Evolutionary conservation across 805 yeast species (phyloP), one percentile per base, ranked within the genome.

Genomic region (Tetrapisispora taiwanensis): DNA sequence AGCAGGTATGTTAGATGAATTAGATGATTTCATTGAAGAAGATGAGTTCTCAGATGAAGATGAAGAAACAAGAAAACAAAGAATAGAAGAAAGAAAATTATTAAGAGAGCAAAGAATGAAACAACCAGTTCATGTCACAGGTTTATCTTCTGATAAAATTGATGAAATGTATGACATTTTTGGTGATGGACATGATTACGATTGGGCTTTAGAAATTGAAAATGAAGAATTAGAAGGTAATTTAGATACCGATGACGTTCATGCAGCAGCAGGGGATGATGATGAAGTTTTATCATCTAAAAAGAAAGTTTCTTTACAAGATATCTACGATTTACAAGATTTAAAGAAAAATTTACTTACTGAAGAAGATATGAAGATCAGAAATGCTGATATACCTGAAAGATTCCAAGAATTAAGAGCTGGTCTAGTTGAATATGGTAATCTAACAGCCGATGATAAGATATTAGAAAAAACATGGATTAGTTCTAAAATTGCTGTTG

Each of bases 181-280:
- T 60, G 98, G 98, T 52, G 94, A 88, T 62, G 98, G 98, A 42
- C 88, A 81, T 51, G 97, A 90, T 58, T 92, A 92, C 64, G 96
- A 86, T 46, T 92, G 98, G 97, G 98, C 98, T 12, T 70, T 92
- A 44, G 96, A 87, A 57, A 59, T 87, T 62, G 68, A 69, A 41
- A 75, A 72, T 53, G 80, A 76, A 43, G 70, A 65, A 31, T 64
- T 62, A 34, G 67, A 66, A 46, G 70, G 63, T 30, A 69, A 62
- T 19, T 56, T 58, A 30, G 63, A 33, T 48, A 55, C 46, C n/a
- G 52, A 53, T 26, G 48, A 44, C 10, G 46, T 45, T 1, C 45
- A 48, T n/a, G 49, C 27, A 17, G 45, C 18, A 13, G 48, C 41
- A 8, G 44, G 36, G 14, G 51, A 46, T 17, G 67, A 58, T 26